Conservation (phyloP, 2,329 filamentous ascomycete genomes). For the Kalmusia sp. region DNA sequence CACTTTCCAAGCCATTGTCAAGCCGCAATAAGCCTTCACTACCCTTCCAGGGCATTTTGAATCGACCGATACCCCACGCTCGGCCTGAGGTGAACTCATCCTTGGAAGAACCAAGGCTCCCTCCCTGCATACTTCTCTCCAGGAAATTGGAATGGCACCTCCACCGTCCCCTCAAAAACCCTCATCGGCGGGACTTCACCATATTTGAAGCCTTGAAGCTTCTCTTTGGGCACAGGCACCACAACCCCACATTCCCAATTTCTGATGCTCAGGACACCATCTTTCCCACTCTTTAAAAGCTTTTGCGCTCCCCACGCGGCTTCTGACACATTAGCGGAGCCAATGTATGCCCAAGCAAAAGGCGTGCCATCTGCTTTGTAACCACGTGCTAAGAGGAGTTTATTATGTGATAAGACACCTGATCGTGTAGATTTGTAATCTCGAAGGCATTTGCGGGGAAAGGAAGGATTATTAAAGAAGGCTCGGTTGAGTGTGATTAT, state of each 20-base stretch:
- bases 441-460: slow-evolving; percentile 74
- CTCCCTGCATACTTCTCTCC: slow-evolving; percentile 57
- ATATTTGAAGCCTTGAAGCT: slow-evolving; percentile 16
- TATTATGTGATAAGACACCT: slow-evolving; percentile 87
- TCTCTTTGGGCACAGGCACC: slow-evolving; percentile 60
- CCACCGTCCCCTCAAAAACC: slow-evolving; percentile 63
- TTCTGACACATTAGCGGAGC: slow-evolving; percentile 90
- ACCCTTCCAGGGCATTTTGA: too few species aligned
- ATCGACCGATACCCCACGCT: too few species aligned
- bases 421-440: slow-evolving; percentile 76
- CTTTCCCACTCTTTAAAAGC: slow-evolving; percentile 70
- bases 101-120: slow-evolving; percentile 54
- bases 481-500: slow-evolving; percentile 80
- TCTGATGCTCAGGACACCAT: slow-evolving; percentile 73
- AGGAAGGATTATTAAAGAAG: slow-evolving; percentile 73
- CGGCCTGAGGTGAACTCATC: background rate
- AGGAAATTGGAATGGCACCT: slow-evolving; percentile 70
- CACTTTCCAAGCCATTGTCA: too few species aligned
- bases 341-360: slow-evolving; percentile 81
- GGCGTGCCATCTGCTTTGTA: slow-evolving; percentile 37
- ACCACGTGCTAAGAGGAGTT: slow-evolving; percentile 61
- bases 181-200: slow-evolving; percentile 45
- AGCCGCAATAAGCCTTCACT: too few species aligned
- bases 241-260: slow-evolving; percentile 98
- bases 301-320: slow-evolving; percentile 89